Evolutionary conservation across 1,284 basidiomycete species (phyloP), one percentile per base, ranked within the genome.

Genomic region (Flammula alnicola): DNA sequence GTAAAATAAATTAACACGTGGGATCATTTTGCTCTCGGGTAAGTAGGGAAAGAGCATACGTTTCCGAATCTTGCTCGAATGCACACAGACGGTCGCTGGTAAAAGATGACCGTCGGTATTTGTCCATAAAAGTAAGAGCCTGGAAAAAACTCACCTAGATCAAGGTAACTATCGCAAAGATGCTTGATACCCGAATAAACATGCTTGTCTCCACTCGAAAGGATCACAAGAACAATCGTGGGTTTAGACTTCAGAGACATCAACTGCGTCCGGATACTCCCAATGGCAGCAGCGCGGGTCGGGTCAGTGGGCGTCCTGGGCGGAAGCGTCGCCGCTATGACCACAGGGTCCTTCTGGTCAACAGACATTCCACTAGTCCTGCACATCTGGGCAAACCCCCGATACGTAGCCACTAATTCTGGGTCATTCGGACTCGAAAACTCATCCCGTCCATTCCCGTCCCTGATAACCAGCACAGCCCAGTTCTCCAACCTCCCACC

Each of bases 181-280:
- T 81, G 76, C 68, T 91, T 91, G 61, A 91, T 62, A 0, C 84
- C 83, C 3, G 81, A 73, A 64, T 91, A 91, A 8, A 91, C 64
- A 44, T 81, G 78, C 45, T 82, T 83, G 64, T 91, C 86, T 0
- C 78, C 76, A 54, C 72, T 81, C 11, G 86, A 83, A 31, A 91
- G 72, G 35, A 91, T 67, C 31, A 88, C 78, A 22, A 86, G 59
- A 7, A 78, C 52, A 48, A 81, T 60, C 23, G 44, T 58, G 0
- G 74, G 70, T 44, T 71, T 70, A 10, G 29, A 27, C 20, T 58
- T 62, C 4, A 64, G 22, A 0, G 19, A 51, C 37, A 41, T 65
- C 8, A 81, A 43, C 0, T 58, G 46, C 0, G 30, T 12, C 11
- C 62, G 45, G 32, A 79, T 70, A 0, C 60, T 61, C 1, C 26